Percentiles rank a stretch among this genome's conserved stretches.
Evolutionary conservation across 805 yeast genomes (phyloP).

Genomic region (Wickerhamiella occidentalis): DNA sequence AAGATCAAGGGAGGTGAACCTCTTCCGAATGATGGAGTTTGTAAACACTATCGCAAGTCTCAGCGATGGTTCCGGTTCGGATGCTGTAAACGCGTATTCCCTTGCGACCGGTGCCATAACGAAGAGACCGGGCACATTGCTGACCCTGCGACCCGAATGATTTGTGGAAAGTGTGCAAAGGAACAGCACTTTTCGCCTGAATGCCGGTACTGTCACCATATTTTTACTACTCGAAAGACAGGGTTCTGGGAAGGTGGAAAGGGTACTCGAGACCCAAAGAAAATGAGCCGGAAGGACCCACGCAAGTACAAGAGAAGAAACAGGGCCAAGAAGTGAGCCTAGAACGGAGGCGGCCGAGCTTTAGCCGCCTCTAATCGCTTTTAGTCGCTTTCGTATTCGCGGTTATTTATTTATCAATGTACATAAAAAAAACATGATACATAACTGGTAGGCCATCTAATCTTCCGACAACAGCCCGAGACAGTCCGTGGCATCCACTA

Average conservation of each 20-base stretch:
- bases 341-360: too few species aligned
- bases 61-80: constrained; percentile 34
- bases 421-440: not conserved
- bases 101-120: constrained; percentile 35
- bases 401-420: not conserved
- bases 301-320: constrained; percentile 28
- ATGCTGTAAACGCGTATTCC: constrained; percentile 33
- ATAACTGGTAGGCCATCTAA: too few species aligned
- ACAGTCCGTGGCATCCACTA: too few species aligned
- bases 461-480: too few species aligned
- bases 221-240: constrained; percentile 26
- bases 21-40: constrained; percentile 30
- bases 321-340: not conserved
- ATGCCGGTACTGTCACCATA: constrained; percentile 30
- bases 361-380: too few species aligned
- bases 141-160: constrained; percentile 32
- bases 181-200: constrained; percentile 30
- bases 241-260: constrained; percentile 37
- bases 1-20: constrained; percentile 30
- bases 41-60: constrained; percentile 32
- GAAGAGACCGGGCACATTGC: constrained; percentile 27
- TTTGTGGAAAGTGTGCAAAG: constrained; percentile 33
- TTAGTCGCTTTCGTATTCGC: too few species aligned
- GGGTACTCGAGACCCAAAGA: constrained; percentile 32
- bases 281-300: constrained; percentile 34